A percentile compares a stretch with the other conserved stretches of the same genome.
These are phyloP conservation scores for Candida alai DNA, from an alignment of 805 yeast genomes.

Conservation along the genomic window DNA sequence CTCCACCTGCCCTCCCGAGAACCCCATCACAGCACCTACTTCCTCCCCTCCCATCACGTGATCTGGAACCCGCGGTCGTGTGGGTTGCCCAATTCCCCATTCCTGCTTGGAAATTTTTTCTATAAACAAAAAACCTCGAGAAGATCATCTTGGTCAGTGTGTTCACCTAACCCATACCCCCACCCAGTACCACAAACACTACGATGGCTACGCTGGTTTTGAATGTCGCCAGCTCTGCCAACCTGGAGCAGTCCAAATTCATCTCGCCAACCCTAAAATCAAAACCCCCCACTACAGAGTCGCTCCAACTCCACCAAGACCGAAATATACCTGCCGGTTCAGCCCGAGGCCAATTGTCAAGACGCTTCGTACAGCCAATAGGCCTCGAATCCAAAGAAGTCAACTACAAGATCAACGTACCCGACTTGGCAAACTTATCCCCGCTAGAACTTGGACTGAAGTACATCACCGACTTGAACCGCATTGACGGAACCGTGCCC, in stretches of 20 bases:
- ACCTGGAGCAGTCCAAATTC: constrained; percentile 17
- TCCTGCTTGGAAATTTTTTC: too few relatives aligned
- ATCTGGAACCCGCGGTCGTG: too few relatives aligned
- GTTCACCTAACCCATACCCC: too few relatives aligned
- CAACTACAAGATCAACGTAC: constrained; percentile 41
- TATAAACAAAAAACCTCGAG: too few relatives aligned
- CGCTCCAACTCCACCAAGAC: constrained; percentile 30
- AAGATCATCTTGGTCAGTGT: too few relatives aligned
- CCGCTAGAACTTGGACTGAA: constrained; percentile 60
- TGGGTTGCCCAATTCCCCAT: too few relatives aligned
- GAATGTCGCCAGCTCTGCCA: constrained; percentile 6
- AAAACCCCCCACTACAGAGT: constrained; percentile 19
- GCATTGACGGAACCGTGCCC: constrained; percentile 55
- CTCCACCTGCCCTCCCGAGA: too few relatives aligned
- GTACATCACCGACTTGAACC: constrained; percentile 56
- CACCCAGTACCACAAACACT: background rate
- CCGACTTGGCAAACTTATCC: constrained; percentile 48
- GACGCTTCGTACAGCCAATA: constrained; percentile 32
- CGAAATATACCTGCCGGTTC: constrained; percentile 16
- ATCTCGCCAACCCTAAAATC: constrained; percentile 31
- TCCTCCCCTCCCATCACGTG: too few relatives aligned
- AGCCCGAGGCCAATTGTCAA: constrained; percentile 21
- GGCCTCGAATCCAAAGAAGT: constrained; percentile 35
- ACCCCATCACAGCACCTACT: too few relatives aligned
- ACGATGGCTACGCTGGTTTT: constrained; percentile 8